Base-by-base conservation (phyloP, 305 asterid species). In the Euphrasia arctica region DNA sequence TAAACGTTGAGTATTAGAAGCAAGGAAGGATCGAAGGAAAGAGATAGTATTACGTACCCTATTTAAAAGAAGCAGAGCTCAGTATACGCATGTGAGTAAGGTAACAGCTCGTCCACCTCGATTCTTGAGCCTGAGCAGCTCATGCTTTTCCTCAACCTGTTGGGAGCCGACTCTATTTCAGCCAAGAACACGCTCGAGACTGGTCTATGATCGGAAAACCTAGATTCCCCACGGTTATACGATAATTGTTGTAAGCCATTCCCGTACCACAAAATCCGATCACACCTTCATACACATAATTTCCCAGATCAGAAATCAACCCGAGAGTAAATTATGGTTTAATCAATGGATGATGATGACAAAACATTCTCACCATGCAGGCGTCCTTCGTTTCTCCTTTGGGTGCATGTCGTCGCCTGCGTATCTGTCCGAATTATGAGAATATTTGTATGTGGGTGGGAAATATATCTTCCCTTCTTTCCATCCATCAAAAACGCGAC, bases 391-490 rank as follows among this genome's bases (percentile, higher is more conserved):
- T 75, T 94, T 94, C 83, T 90, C 99, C 81, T 90, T 88, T 2
- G 95, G 99, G 74, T 93, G 95, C 95, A 90, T 79, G 65, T 90
- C 92, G 50, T 88, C 97, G n/a, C 99, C 97, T 0, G 97, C 85
- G 67, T 93, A 92, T 82, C 98, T 81, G 78, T 94, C 99, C 42
- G 99, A 94, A 75, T 94, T 91, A 63, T 83, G 89, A 11, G 96
- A 94, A 65, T 94, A 94, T 69, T 94, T 94, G 72, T 94, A 94
- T 3, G 99, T 94, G 4, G 99, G 99, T 41, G 99, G 99, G 76
- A 94, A 94, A 74, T 94, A 94, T 74, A 94, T 90, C 79, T 88
- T 90, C 75, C 99, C 99, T 79, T 94, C 99, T 77, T 61, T 94
- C 99, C 99, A 94, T 48, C 96, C 96, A 12, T 83, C 93, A 71